A percentile compares a stretch with the other conserved stretches of the same genome.
Conservation (phyloP, 2,329 filamentous ascomycete species). For the Pseudocercospora vitis region DNA sequence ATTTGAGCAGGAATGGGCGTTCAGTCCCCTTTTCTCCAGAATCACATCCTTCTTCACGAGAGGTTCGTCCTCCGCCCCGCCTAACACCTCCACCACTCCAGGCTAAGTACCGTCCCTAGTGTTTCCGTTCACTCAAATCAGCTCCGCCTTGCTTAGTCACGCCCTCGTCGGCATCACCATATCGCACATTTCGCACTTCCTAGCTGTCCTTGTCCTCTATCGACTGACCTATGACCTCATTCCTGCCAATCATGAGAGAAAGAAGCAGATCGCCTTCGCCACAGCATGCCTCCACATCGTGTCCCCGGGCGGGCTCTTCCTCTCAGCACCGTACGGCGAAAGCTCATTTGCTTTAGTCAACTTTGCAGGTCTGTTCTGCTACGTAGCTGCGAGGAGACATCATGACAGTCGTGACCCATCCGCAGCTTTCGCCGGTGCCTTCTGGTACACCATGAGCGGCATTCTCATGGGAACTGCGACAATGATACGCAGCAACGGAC, state of each 20-base stretch:
- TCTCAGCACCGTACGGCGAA: slow-evolving; percentile 84
- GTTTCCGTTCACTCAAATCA: slow-evolving; percentile 22
- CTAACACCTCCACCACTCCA: not conserved
- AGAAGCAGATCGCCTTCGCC: slow-evolving; percentile 60
- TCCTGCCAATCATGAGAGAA: slow-evolving; percentile 36
- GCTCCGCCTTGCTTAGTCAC: slow-evolving; percentile 34
- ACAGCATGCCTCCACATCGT: slow-evolving; percentile 75
- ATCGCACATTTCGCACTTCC: slow-evolving; percentile 72
- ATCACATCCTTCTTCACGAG: slow-evolving; percentile 44
- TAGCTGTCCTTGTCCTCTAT: slow-evolving; percentile 73
- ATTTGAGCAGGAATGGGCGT: slow-evolving; percentile 80
- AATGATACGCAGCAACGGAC: slow-evolving; percentile 78
- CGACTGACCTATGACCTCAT: slow-evolving; percentile 62
- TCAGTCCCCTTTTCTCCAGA: slow-evolving; percentile 60
- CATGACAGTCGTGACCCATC: not conserved
- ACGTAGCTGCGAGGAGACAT: slow-evolving; percentile 50
- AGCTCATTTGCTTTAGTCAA: slow-evolving; percentile 74
- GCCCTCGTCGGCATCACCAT: slow-evolving; percentile 62
- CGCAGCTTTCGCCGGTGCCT: slow-evolving; percentile 34
- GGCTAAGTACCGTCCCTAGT: slow-evolving; percentile 35
- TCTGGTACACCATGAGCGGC: slow-evolving; percentile 32
- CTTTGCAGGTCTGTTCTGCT: slow-evolving; percentile 70
- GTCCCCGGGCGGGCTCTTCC: slow-evolving; percentile 84
- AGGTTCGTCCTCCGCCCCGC: slow-evolving; percentile 41
- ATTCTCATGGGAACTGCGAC: slow-evolving; percentile 67